Percentiles rank a stretch among this genome's conserved stretches.
Conservation (phyloP, 441 rosid species). For the Syzygium malaccense region DNA sequence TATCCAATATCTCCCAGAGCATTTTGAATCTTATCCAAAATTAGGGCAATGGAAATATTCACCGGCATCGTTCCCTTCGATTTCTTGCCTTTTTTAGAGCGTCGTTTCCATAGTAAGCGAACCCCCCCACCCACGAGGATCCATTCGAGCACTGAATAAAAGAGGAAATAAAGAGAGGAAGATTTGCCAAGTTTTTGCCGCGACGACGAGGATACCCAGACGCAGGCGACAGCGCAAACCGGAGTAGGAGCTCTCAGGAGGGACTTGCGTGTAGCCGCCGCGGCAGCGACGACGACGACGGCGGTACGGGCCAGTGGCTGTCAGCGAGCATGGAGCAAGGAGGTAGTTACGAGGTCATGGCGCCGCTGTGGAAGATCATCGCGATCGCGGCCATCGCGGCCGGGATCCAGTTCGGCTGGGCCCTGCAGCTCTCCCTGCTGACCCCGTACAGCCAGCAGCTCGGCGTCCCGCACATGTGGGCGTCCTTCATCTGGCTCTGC, state of each 20-base stretch:
- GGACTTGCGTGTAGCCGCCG: neutral
- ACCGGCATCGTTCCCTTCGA: neutral
- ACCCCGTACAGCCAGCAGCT: slow-evolving; percentile 91
- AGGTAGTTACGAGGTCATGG: neutral
- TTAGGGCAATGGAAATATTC: neutral
- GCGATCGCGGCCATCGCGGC: slow-evolving; percentile 71
- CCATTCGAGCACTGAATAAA: neutral
- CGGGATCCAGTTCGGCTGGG: slow-evolving; percentile 97
- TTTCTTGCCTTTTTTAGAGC: neutral
- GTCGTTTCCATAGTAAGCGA: neutral
- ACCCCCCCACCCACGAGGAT: neutral
- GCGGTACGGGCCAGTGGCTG: neutral
- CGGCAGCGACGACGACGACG: neutral
- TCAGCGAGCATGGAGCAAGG: neutral
- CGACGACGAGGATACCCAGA: neutral
- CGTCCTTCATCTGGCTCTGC: slow-evolving; percentile 86
- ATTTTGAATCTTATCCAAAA: neutral
- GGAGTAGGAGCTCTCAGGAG: neutral
- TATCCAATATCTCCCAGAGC: neutral
- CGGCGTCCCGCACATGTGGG: slow-evolving; percentile 90
- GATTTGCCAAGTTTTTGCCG: too few relatives aligned
- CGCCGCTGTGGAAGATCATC: slow-evolving; percentile 36
- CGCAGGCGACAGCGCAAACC: too few relatives aligned
- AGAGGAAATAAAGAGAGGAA: neutral
- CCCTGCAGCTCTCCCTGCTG: slow-evolving; percentile 73